These are phyloP conservation scores for Gossypium schwendimanii DNA, from an alignment of 441 rosid species.

Conservation along the genomic window DNA sequence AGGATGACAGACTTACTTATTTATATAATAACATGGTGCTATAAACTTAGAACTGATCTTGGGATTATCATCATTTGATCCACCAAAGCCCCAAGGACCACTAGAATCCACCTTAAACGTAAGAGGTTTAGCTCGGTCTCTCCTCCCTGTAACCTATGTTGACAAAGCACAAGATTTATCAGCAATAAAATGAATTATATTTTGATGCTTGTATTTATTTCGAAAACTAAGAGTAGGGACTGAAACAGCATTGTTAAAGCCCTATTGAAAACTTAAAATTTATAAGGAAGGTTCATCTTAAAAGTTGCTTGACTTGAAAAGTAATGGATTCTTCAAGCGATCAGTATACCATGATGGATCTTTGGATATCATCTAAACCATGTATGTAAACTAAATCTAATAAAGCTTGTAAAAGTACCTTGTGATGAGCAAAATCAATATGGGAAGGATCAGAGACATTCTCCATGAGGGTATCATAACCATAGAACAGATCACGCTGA, in stretches of 20 bases:
- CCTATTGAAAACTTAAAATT: background rate
- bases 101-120: conserved; percentile 72
- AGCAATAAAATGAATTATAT: background rate
- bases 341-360: background rate
- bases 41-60: conserved; percentile 68
- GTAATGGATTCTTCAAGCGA: background rate
- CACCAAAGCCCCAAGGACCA: conserved; percentile 86
- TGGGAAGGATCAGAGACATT: conserved; percentile 97
- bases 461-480: conserved; percentile 93
- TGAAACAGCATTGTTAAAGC: background rate
- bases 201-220: background rate
- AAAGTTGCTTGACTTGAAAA: background rate
- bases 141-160: conserved; percentile 83
- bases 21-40: conserved; percentile 82
- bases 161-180: background rate
- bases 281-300: background rate
- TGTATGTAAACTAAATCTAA: background rate
- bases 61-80: conserved; percentile 81
- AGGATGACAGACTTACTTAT: conserved; percentile 43
- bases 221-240: background rate
- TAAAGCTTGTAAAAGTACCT: conserved; percentile 35
- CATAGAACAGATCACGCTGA: conserved; percentile 89
- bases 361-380: background rate
- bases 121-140: conserved; percentile 89
- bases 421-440: conserved; percentile 92